Base-by-base conservation (phyloP, 2,329 filamentous ascomycete species). In the Calonectria pauciramosa region DNA sequence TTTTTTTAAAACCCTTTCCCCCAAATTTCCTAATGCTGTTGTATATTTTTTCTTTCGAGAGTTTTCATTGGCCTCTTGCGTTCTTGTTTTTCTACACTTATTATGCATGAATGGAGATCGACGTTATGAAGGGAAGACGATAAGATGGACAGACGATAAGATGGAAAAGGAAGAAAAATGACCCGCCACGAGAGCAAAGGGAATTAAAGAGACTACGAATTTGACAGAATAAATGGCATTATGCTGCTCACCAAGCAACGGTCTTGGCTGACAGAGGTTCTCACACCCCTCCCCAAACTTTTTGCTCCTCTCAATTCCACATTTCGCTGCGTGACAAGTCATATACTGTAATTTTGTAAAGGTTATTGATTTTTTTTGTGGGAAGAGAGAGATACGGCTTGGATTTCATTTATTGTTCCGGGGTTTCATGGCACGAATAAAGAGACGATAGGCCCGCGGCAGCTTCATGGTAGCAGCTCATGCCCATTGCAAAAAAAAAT, bases 161-260 rank as follows among this genome's bases (percentile, higher is more conserved):
- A 70, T 64, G 49, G 65, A 51, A 68, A 72, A 63, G 70, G 34
- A 72, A 34, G 56, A 41, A 75, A 79, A 72, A 78, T 75, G 78
- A 79, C 69, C 72, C 56, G 23, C 38, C 60, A 80, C 44, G 78
- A 80, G 74, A 36, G 74, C 38, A 71, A 73, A 68, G 68, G 54
- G 73, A 70, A 64, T 64, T 74, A 72, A 74, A 78, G 54, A 63
- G 47, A 75, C 74, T 51, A 79, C 71, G 78, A 80, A 70, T 78
- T 79, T 76, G 76, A 69, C 64, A 74, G 75, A 56, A 56, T 78
- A 72, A 74, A 80, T 78, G 71, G 79, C 68, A 78, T 73, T 67
- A 56, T 38, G 10, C 47, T 60, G 36, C 70, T 52, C 72, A 76
- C 60, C 32, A 68, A 74, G 77, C 72, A 75, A 13, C n/a, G n/a